phyloP scores from a whole-genome alignment of 2,329 filamentous ascomycete genomes.

The Lecanicillium sp. region DNA sequence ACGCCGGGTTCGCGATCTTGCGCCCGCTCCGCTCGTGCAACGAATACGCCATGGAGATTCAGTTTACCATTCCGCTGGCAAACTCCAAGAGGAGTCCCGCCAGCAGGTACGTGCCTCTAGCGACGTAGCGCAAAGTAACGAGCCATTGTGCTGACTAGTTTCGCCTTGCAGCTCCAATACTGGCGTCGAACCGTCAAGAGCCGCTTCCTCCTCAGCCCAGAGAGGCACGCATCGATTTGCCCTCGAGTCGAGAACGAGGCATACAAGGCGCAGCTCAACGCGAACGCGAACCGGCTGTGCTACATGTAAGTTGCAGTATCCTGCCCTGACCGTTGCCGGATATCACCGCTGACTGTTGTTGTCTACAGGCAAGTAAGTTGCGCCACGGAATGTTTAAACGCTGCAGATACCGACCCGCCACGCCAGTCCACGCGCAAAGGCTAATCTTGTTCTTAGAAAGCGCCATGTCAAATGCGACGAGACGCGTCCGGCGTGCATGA shows the following conservation, averaged over 20 bases:
- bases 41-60: constrained; percentile 25
- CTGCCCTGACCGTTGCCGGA: not conserved
- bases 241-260: constrained; percentile 26
- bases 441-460: constrained; percentile 18
- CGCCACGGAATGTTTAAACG: constrained; percentile 8
- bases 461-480: constrained; percentile 36
- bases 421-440: not conserved
- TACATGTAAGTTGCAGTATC: constrained; percentile 23
- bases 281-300: constrained; percentile 28
- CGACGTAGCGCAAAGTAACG: too few relatives aligned
- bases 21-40: not conserved
- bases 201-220: constrained; percentile 11
- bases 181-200: not conserved
- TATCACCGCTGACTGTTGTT: too few relatives aligned
- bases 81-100: constrained; percentile 6
- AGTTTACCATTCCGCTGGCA: constrained; percentile 18
- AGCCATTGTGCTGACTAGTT: too few relatives aligned
- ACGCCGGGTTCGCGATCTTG: too few relatives aligned
- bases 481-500: constrained; percentile 30
- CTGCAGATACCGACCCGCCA: too few relatives aligned
- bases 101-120: constrained; percentile 5
- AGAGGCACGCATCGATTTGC: constrained; percentile 28
- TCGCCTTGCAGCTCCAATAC: not conserved
- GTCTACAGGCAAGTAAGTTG: constrained; percentile 12
- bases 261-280: constrained; percentile 28